Evolutionary conservation across 2,329 filamentous ascomycete genomes (phyloP), one percentile per base, ranked within the genome.

Genomic region (Fusarium luffae): DNA sequence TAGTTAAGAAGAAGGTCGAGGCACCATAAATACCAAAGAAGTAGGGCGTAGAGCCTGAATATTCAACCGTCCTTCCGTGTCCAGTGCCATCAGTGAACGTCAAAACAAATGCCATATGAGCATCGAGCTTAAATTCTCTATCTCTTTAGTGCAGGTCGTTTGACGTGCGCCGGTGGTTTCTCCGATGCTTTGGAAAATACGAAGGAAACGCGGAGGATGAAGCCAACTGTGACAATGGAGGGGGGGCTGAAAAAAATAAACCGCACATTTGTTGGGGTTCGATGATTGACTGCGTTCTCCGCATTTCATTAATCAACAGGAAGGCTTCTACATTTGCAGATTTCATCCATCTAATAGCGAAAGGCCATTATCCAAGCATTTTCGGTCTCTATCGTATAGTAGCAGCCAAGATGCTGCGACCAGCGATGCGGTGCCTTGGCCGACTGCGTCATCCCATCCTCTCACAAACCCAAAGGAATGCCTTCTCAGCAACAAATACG

Each of bases 401-500:
- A 13, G 2, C 9, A 41, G 5, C 14, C 18, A 61, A 23, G 1
- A 70, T 71, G 70, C 64, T 72, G 21, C 61, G 55, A 58, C 13
- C 68, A 47, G 50, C 28, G 41, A 34, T 58, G 25, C 42, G 37
- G 25, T 50, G 48, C 19, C 16, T 73, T 32, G 47, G 55, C n/a
- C 63, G 51, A 16, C 27, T 71, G 27, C 54, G 54, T n/a, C 71
- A 55, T 18, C 69, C 51, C n/a, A 48, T 48, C n/a, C 30, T 55
- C 30, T 44, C 43, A n/a, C n/a, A 28, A 8, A 41, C 14, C 2
- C 63, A 49, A 11, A 34, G 10, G 16, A 46, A 41, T 23, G 48
- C 41, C 25, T 83, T 85, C 67, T 83, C 82, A 7, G 77, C 76
- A 7, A 81, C 82, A 6, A 18, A 70, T 4, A 41, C 59, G 11